Evolutionary conservation across 208 protist species (phyloP).

Genomic region (Trypanosoma conorhini): DNA sequence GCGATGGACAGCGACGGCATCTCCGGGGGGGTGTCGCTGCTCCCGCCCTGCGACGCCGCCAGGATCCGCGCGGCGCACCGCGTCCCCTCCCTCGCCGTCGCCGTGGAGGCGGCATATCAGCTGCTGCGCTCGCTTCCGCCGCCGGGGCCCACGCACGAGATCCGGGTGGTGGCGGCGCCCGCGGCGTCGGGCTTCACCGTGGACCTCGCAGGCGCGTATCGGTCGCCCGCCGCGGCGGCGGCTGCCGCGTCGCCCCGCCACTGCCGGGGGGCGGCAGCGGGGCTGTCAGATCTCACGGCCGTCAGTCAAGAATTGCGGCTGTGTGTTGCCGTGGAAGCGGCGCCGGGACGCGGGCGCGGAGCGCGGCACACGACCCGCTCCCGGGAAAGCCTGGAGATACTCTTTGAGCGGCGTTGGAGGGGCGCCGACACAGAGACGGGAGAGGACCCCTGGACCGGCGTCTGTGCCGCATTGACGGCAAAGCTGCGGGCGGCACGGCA

Average conservation of each 20-base stretch:
- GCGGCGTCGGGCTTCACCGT: slow-evolving; percentile 7
- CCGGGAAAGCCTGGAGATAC: background rate
- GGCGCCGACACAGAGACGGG: background rate
- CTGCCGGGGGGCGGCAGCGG: background rate
- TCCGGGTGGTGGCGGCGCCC: slow-evolving; percentile 7
- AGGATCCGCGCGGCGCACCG: slow-evolving; percentile 40
- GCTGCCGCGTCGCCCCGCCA: background rate
- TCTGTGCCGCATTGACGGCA: background rate
- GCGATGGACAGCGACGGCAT: background rate
- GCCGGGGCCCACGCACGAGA: background rate
- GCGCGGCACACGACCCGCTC: background rate
- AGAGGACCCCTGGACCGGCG: background rate
- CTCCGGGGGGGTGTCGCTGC: slow-evolving; percentile 24
- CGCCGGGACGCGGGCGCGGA: background rate
- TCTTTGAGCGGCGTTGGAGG: background rate
- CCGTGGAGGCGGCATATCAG: slow-evolving; percentile 30
- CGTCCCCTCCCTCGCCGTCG: slow-evolving; percentile 47
- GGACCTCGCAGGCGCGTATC: slow-evolving; percentile 12
- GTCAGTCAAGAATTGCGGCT: slow-evolving; percentile 15
- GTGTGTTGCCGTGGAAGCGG: background rate
- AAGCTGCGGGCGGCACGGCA: background rate
- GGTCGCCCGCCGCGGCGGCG: background rate
- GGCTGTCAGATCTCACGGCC: slow-evolving; percentile 16
- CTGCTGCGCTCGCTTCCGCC: slow-evolving; percentile 16
- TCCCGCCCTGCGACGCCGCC: slow-evolving; percentile 22